A percentile compares a stretch with the other conserved stretches of the same genome.
phyloP scores from a whole-genome alignment of 176 grass and related monocot species.

The Secale cereale region DNA sequence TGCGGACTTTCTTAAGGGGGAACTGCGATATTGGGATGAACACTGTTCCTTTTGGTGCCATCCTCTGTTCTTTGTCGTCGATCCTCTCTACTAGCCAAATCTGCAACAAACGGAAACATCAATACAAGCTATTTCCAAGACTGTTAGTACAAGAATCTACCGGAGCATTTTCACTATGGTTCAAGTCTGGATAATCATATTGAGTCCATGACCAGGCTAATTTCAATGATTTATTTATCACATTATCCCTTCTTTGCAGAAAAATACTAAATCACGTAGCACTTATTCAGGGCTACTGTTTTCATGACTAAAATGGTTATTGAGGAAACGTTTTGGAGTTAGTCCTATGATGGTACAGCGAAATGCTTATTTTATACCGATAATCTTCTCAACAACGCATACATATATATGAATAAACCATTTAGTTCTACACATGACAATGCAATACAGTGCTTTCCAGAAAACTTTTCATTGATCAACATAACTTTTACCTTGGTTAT shows the following conservation, averaged over 20 bases:
- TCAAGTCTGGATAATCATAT: background rate
- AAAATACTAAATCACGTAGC: background rate
- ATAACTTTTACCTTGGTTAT: slow-evolving; percentile 53
- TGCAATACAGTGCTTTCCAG: background rate
- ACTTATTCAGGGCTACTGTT: background rate
- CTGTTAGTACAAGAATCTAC: background rate
- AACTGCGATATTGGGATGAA: slow-evolving; percentile 76
- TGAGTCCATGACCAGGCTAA: background rate
- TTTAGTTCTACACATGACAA: background rate
- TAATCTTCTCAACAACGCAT: slow-evolving; percentile 1
- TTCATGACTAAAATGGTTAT: background rate
- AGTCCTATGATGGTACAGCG: background rate
- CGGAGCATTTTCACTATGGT: background rate
- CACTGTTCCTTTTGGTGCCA: slow-evolving; percentile 56
- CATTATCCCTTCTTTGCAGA: background rate
- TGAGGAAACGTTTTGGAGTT: background rate
- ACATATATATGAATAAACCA: background rate
- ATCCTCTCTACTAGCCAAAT: slow-evolving; percentile 74
- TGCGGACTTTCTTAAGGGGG: slow-evolving; percentile 61
- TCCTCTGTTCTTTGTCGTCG: slow-evolving; percentile 60
- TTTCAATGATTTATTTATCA: background rate
- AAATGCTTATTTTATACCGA: too few relatives aligned
- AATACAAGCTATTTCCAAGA: background rate
- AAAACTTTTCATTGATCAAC: background rate
- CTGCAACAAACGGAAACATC: slow-evolving; percentile 27